Evolutionary conservation across 2,329 filamentous ascomycete genomes (phyloP), one percentile per base, ranked within the genome.

Genomic region (Didymella sp.): DNA sequence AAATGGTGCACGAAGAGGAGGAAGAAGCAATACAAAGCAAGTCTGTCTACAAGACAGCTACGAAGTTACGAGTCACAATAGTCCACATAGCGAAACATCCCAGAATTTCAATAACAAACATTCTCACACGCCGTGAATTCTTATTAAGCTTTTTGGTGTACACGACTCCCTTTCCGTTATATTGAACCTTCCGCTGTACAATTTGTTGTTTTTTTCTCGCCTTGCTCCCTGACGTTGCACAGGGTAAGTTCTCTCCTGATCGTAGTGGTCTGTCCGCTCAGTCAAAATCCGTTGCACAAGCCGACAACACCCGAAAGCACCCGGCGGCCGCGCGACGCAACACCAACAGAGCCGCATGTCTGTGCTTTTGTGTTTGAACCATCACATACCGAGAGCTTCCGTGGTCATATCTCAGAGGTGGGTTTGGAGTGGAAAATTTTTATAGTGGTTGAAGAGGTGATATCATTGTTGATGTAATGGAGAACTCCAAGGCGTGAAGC

Each of bases 291-390:
- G 49, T 44, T 13, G 25, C 35, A 45, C 43, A 33, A 45, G 43
- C 54, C 54, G 54, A 52, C n/a, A 44, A 30, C 43, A 52, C 54
- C 54, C 54, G 54, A 49, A 22, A 48, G 25, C 53, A 45, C 49
- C 53, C 48, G 48, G 24, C 54, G 54, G 54, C 54, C 54, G 54
- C 54, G 54, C 54, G 48, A 57, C 43, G 21, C 48, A 57, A 51
- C 53, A 51, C 42, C 35, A 51, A 11, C 54, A 57, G 48, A 57
- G 43, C 54, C 48, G 38, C 48, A 57, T 25, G 54, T 52, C 54
- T 52, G 54, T 57, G 54, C 54, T 43, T 17, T 37, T 13, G 31
- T 8, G 52, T 37, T n/a, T 22, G 12, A 52, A 27, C 44, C 49
- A 44, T 48, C 48, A 57, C 43, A 45, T 57, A 49, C 48, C 54